Evolutionary conservation across 495 filamentous ascomycete genomes (phyloP), one percentile per base, ranked within the genome.

Genomic region (Xylaria longipes): DNA sequence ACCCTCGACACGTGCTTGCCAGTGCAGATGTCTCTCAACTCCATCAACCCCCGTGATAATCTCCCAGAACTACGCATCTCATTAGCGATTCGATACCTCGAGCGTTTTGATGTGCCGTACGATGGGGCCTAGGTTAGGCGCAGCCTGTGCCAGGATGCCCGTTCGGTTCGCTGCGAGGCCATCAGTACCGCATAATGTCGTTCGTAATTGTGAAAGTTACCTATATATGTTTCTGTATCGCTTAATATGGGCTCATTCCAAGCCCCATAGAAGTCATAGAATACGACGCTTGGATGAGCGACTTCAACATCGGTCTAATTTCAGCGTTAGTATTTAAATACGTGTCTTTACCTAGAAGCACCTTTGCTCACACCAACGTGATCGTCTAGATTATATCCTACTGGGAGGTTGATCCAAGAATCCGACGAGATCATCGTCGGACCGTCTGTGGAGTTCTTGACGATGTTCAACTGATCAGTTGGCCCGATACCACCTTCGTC

Each of bases 341-440:
- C 15, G 22, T 27, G 7, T 9, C 12, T 22, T 67, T 56, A 1
- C 11, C 6, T 22, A 9, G 20, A 31, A 22, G 39, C 14, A 29
- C 1, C 25, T 3, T 17, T 41, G 72, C 75, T 75, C 35, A 77
- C 75, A 70, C 89, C 88, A 54, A 86, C 82, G 76, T 92, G 89
- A 69, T 91, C 90, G 67, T 87, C 85, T 33, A 91, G 77, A 65
- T 89, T 90, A 65, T 89, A 82, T 54, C 90, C 90, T 12, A 92
- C 90, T 12, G 90, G 90, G 17, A 90, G 83, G 57, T 88, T 80
- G 73, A 92, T 88, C 89, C 89, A 91, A 9, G 87, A 72, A 4
- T 75, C 73, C n/a, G 70, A 70, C 33, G 80, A 73, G 69, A 84
- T 82, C 83, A 87, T 81, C 9, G 74, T 79, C 5, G 79, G 70